Evolutionary conservation across 169 alveolate genomes (phyloP).

Genomic region (Plasmodium adleri): DNA sequence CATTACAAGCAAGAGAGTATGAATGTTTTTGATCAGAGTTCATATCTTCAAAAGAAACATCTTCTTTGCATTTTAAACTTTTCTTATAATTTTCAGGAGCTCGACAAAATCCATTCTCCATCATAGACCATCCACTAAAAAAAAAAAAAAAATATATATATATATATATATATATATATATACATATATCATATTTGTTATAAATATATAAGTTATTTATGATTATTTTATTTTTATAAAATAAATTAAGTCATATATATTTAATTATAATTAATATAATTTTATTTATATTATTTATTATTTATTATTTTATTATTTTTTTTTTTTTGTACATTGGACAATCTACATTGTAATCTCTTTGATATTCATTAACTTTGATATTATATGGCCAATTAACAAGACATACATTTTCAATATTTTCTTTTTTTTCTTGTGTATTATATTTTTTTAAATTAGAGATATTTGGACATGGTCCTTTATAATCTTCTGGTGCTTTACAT

Average conservation of each 20-base stretch:
- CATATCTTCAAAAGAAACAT: conserved; percentile 31
- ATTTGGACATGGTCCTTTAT: conserved; percentile 63
- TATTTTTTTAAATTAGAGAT: conserved; percentile 52
- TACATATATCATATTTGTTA: neutral
- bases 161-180: neutral
- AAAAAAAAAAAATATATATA: neutral
- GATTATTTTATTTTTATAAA: neutral
- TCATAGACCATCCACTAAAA: conserved; percentile 64
- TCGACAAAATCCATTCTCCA: conserved; percentile 32
- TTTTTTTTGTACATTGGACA: conserved; percentile 52
- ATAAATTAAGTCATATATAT: too few species aligned
- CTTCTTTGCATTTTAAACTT: conserved; percentile 55
- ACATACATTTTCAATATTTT: conserved; percentile 46
- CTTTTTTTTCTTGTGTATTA: conserved; percentile 39
- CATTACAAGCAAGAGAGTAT: conserved; percentile 43
- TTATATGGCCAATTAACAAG: conserved; percentile 69
- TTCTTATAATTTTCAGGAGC: conserved; percentile 61
- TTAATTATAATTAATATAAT: neutral
- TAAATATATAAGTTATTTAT: neutral
- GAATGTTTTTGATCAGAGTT: conserved; percentile 49
- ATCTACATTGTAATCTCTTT: conserved; percentile 35
- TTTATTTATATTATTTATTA: neutral
- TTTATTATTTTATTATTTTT: neutral
- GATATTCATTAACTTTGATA: conserved; percentile 17
- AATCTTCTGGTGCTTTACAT: conserved; percentile 62